Base-by-base conservation (phyloP, 148 eudicot species). In the Simmondsia chinensis region DNA sequence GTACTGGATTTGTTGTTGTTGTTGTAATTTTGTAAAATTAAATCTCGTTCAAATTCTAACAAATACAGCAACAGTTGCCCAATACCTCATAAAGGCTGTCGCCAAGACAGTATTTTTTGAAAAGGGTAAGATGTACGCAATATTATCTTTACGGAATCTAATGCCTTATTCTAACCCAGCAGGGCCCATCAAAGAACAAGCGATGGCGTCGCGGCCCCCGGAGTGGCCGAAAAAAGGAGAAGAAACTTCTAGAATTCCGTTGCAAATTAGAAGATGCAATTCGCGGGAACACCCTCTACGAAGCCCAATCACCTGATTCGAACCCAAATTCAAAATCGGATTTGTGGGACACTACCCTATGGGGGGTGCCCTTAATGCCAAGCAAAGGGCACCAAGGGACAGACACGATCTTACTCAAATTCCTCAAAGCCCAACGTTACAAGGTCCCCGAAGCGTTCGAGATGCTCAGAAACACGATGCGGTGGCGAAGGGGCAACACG, bases 321-420 rank as follows among this genome's bases (percentile, higher is more conserved):
- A 26, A 44, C 12, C 15, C 12, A 4, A 46, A 47, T 23, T 12
- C 61, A 71, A 31, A 45, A 75, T 43, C 18, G n/a, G n/a, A n/a
- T n/a, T n/a, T 59, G 6, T 49, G 13, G 20, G 83, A 73, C 16
- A 61, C 76, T 23, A 58, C 35, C 4, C 53, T 91, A 2, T 91
- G 97, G 97, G 94, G 89, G 5, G 83, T 91, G 22, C 89, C 95
- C 20, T 54, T 91, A 2, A 70, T 79, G 52, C 88, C 88, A 2
- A 79, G 83, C 39, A 72, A 72, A 56, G 83, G 68, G 1, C 66
- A 75, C 34, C 67, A 62, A 13, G 77, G 67, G 2, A 72, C 82
- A 7, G 72, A 85, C 16, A 23, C 54, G 1, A 56, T 84, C 41
- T 52, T 91, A 0, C 28, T 66, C 49, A 85, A 91, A 19, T 82